phyloP scores from a whole-genome alignment of 192 early-diverging fungal species.

The Umbelopsis vinacea region DNA sequence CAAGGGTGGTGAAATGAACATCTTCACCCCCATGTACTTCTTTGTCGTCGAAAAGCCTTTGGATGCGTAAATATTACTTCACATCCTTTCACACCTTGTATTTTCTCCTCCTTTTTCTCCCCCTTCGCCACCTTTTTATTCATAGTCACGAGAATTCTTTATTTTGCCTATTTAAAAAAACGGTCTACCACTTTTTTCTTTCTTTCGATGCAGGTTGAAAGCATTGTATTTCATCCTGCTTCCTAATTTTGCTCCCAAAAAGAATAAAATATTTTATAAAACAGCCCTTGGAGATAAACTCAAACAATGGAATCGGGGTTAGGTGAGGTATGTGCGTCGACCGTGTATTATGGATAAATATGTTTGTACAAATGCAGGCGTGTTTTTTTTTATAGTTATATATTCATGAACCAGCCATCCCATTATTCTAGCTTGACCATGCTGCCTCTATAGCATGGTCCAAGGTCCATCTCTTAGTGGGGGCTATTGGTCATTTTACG shows the following conservation, averaged over 20 bases:
- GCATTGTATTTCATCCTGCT: neutral
- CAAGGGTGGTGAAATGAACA: constrained; percentile 72
- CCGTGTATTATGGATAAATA: no score
- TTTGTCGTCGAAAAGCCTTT: constrained; percentile 67
- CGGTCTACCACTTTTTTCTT: neutral
- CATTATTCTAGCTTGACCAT: no score
- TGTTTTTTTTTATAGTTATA: no score
- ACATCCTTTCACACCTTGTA: neutral
- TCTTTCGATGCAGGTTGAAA: neutral
- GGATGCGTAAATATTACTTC: constrained; percentile 14
- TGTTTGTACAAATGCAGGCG: no score
- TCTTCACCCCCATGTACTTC: constrained; percentile 94
- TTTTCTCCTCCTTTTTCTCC: neutral
- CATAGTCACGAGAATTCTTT: neutral
- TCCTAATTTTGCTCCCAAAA: neutral
- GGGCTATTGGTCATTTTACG: neutral
- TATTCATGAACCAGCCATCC: no score
- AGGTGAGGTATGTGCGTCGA: no score
- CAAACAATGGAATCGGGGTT: no score
- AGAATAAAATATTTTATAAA: no score
- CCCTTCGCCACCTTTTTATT: neutral
- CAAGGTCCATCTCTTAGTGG: no score
- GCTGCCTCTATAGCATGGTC: no score
- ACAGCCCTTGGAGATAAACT: no score
- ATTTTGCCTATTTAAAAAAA: constrained; percentile 10